Conservation (phyloP, 768 basidiomycete genomes). For the Boletales sp. region DNA sequence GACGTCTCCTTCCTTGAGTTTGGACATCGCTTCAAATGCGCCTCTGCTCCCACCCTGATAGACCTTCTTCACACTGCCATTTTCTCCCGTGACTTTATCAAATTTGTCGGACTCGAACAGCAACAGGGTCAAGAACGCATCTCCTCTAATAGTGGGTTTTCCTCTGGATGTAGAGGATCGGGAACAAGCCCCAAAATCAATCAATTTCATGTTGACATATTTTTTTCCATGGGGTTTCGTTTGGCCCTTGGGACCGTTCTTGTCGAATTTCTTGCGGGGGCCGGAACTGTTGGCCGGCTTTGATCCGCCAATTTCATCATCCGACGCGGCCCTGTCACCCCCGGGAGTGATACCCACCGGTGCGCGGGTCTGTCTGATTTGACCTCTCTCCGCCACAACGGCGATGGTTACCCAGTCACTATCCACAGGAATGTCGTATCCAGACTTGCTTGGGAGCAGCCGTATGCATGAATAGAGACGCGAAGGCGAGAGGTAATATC, state of each 20-base stretch:
- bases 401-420: constrained; percentile 97
- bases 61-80: constrained; percentile 52
- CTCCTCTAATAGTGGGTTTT: constrained; percentile 65
- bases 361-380: constrained; percentile 66
- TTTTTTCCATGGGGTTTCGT: constrained; percentile 59
- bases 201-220: constrained; percentile 82
- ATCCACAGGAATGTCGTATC: constrained; percentile 86
- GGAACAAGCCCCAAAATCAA: constrained; percentile 72
- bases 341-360: constrained; percentile 50
- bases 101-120: constrained; percentile 85
- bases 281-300: constrained; percentile 1
- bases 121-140: constrained; percentile 77
- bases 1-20: constrained; percentile 85
- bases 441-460: constrained; percentile 71
- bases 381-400: constrained; percentile 88
- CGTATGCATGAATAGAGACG: constrained; percentile 83
- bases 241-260: constrained; percentile 12
- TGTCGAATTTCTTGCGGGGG: constrained; percentile 14
- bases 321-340: constrained; percentile 41
- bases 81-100: constrained; percentile 51
- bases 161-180: constrained; percentile 53
- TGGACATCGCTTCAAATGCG: constrained; percentile 85
- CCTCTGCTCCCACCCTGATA: constrained; percentile 91
- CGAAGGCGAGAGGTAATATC: constrained; percentile 88
- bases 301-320: constrained; percentile 17